Evolutionary conservation across 2,329 filamentous ascomycete genomes (phyloP).

Genomic region (Talaromyces sp.): DNA sequence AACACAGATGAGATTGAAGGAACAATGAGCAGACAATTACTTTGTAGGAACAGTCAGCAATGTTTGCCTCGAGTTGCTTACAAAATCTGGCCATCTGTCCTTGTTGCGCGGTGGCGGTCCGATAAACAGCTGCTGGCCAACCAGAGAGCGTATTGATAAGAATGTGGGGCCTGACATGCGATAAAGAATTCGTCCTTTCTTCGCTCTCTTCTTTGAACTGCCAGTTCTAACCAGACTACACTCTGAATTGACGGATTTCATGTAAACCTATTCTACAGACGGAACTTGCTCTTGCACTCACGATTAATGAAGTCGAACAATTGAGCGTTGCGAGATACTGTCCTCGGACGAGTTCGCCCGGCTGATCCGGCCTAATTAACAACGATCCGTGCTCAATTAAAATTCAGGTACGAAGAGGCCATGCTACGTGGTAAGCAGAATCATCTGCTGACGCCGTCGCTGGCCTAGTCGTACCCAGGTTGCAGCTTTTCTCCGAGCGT

Average conservation of each 20-base stretch:
- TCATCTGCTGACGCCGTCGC: neutral
- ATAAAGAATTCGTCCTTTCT: neutral
- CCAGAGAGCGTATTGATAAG: neutral
- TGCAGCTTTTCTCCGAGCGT: conserved; percentile 2
- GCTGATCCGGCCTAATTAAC: neutral
- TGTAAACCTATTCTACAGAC: neutral
- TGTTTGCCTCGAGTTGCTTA: conserved; percentile 2
- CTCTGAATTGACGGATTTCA: neutral
- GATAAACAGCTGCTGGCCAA: conserved; percentile 1
- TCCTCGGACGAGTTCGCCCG: conserved; percentile 1
- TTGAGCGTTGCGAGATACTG: neutral
- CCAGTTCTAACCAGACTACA: neutral
- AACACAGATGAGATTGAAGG: neutral
- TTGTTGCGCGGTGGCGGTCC: conserved; percentile 10
- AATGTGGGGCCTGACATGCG: neutral
- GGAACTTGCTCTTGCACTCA: too few relatives aligned
- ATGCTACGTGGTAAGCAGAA: neutral
- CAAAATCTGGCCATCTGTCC: conserved; percentile 14
- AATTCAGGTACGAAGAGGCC: neutral
- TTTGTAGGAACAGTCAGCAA: neutral
- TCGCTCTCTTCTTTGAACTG: neutral
- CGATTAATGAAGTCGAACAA: too few relatives aligned
- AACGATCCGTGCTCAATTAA: neutral
- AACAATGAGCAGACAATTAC: neutral
- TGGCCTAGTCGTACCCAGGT: neutral